Conservation (phyloP, 2,329 filamentous ascomycete genomes). For the Furcasterigmium sp. region DNA sequence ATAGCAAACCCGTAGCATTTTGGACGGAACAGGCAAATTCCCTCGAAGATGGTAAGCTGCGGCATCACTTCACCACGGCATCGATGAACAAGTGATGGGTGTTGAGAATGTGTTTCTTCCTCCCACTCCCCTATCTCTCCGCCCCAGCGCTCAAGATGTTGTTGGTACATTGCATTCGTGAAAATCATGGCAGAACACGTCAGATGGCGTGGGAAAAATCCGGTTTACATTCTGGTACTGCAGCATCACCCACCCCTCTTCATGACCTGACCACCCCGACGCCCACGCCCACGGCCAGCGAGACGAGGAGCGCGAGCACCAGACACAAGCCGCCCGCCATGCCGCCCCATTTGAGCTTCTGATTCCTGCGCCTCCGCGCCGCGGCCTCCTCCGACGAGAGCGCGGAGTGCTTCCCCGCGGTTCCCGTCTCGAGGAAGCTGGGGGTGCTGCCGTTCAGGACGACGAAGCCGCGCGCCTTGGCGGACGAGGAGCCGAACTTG, state of each 20-base stretch:
- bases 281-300: constrained; percentile 9
- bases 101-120: no score
- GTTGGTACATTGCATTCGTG: no score
- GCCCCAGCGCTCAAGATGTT: no score
- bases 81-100: no score
- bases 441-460: background rate
- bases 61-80: no score
- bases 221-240: no score
- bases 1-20: no score
- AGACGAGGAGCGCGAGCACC: constrained; percentile 10
- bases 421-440: background rate
- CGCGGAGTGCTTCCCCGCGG: background rate
- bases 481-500: background rate
- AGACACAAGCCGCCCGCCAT: constrained; percentile 6
- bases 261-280: constrained; percentile 2
- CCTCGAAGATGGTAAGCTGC: no score
- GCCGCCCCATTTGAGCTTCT: constrained; percentile 11
- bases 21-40: no score
- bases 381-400: constrained; percentile 2
- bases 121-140: no score
- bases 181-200: no score
- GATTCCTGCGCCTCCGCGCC: constrained; percentile 7
- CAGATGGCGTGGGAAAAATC: no score
- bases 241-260: background rate
- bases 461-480: background rate